Percentiles rank a stretch among this genome's conserved stretches.
phyloP scores from a whole-genome alignment of 768 basidiomycete genomes.

The Suillus tomentosus region DNA sequence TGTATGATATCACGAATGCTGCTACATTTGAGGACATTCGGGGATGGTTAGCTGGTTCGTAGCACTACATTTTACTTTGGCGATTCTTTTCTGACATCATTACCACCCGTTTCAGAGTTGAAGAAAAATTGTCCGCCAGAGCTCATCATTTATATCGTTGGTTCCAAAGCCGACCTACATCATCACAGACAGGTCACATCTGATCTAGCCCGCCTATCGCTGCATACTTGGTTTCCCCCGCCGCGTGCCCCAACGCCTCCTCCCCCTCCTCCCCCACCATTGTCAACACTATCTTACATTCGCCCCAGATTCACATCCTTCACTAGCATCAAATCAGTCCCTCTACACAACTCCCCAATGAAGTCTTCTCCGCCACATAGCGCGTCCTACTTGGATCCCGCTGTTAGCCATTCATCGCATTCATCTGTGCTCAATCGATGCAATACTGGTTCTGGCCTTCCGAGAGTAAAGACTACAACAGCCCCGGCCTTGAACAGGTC shows the following conservation, averaged over 20 bases:
- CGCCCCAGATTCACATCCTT: slow-evolving; percentile 38
- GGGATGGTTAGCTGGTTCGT: slow-evolving; percentile 86
- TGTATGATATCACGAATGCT: slow-evolving; percentile 94
- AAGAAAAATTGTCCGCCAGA: slow-evolving; percentile 89
- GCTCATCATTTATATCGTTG: slow-evolving; percentile 93
- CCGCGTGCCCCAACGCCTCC: slow-evolving; percentile 69
- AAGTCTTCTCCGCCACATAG: slow-evolving; percentile 56
- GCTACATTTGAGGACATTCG: slow-evolving; percentile 88
- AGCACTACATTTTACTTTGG: slow-evolving; percentile 1
- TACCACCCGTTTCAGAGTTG: slow-evolving; percentile 55
- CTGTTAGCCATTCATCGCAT: slow-evolving; percentile 40
- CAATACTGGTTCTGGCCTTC: slow-evolving; percentile 48
- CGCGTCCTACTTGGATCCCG: slow-evolving; percentile 65
- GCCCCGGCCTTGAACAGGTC: slow-evolving; percentile 34
- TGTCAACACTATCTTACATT: slow-evolving; percentile 40
- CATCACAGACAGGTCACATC: slow-evolving; percentile 74
- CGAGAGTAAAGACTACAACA: slow-evolving; percentile 53
- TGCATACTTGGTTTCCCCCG: slow-evolving; percentile 89
- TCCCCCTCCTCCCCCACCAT: slow-evolving; percentile 59
- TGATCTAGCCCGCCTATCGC: slow-evolving; percentile 79
- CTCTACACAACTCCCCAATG: slow-evolving; percentile 44
- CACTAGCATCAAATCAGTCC: slow-evolving; percentile 63
- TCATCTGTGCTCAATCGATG: slow-evolving; percentile 55
- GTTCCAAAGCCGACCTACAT: slow-evolving; percentile 85
- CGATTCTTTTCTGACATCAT: neutral